Base-by-base conservation (phyloP, 345 rosid genomes). In the Draba incana region DNA sequence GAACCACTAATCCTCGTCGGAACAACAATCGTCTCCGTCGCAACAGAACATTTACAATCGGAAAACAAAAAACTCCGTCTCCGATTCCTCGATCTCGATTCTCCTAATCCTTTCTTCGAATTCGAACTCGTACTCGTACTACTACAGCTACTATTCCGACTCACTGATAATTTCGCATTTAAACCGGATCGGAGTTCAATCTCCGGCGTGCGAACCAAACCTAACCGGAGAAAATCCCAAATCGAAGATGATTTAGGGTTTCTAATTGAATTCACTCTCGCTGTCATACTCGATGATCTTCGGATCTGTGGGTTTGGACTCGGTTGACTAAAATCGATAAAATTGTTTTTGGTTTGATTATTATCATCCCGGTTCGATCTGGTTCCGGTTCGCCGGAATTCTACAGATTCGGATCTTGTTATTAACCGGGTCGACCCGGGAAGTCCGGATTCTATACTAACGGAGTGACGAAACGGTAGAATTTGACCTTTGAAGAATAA, bases 261-360 rank as follows among this genome's bases (percentile, higher is more conserved):
- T 70, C 84, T 51, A 30, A 49, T 70, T 2, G 69, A 9, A 12
- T 45, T 76, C 2, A 81, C 49, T 31, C 78, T 13, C 46, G 68
- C 58, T 37, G 81, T 58, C 75, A 75, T 69, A 62, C 79, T 75
- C 28, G 48, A 74, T 59, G 88, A 69, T 7, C 69, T 67, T 71
- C 85, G 77, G 53, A 88, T 82, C 44, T 87, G 96, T 20, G 95
- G 96, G 10, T 80, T 85, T 7, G 97, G 96, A 69, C 97, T 91
- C 10, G 92, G 92, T 52, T 80, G 85, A 73, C 68, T 71, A 28
- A 72, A 69, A 33, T 60, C 72, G 11, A 77, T 71, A 63, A 85
- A 91, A 35, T 78, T 85, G 74, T 84, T 83, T 47, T 74, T 60
- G 45, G 64, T 15, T 64, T 65, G 39, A 8, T 35, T 28, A 3